These are phyloP conservation scores for Karstenula rhodostoma DNA, from an alignment of 2,329 filamentous ascomycete species.

Conservation along the genomic window DNA sequence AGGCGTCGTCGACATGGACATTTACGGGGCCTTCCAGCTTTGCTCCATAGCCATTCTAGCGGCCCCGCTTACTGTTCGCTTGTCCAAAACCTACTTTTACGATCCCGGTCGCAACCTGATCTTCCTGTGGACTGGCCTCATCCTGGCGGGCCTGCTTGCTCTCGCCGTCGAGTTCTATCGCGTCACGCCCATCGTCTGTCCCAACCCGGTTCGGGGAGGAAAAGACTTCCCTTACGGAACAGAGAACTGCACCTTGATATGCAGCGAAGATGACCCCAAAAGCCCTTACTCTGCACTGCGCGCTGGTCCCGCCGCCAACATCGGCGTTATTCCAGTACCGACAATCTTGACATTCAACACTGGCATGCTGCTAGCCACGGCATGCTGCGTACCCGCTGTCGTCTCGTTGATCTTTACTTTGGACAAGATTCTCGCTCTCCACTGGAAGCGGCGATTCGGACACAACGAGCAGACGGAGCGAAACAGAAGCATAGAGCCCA, in stretches of 20 bases:
- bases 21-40: conserved; percentile 73
- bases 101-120: conserved; percentile 71
- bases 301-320: conserved; percentile 64
- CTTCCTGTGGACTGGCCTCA: conserved; percentile 69
- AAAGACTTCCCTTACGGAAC: conserved; percentile 57
- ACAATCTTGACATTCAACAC: conserved; percentile 64
- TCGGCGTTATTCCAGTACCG: conserved; percentile 70
- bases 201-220: conserved; percentile 24
- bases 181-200: conserved; percentile 56
- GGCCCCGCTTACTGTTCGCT: conserved; percentile 67
- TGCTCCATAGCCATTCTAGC: conserved; percentile 72
- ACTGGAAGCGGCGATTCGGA: conserved; percentile 62
- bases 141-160: conserved; percentile 68
- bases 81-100: conserved; percentile 71
- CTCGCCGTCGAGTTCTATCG: conserved; percentile 72
- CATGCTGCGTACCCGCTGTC: conserved; percentile 71
- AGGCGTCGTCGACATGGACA: conserved; percentile 73
- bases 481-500: conserved; percentile 49
- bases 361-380: conserved; percentile 68
- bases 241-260: conserved; percentile 58
- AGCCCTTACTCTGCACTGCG: conserved; percentile 64
- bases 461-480: conserved; percentile 30
- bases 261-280: conserved; percentile 49
- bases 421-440: conserved; percentile 70
- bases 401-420: conserved; percentile 68